phyloP scores from a whole-genome alignment of 164 flowering plant genomes.

The Cinnamomum micranthum region DNA sequence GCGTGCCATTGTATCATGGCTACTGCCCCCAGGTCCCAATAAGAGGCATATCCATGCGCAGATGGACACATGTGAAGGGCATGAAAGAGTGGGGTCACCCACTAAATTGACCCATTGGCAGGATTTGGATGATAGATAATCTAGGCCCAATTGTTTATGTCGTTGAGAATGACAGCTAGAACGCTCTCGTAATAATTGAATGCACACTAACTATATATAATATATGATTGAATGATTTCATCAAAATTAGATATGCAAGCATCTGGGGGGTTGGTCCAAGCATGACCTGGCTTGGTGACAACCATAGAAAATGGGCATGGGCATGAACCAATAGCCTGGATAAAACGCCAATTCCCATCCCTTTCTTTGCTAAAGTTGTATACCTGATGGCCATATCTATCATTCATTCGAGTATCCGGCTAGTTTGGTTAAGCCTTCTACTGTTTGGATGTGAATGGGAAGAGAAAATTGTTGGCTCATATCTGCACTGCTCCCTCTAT shows the following conservation, averaged over 20 bases:
- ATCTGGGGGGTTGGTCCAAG: neutral
- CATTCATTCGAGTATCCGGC: neutral
- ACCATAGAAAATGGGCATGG: neutral
- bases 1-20: neutral
- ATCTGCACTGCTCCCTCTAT: conserved; percentile 13
- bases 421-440: neutral
- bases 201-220: neutral
- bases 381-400: too few relatives aligned
- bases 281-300: neutral
- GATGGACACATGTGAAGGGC: neutral
- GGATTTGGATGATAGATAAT: neutral
- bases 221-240: neutral
- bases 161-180: neutral
- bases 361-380: too few relatives aligned
- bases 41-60: neutral
- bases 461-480: conserved; percentile 12
- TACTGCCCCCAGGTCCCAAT: neutral
- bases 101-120: neutral
- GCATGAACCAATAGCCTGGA: neutral
- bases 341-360: too few relatives aligned
- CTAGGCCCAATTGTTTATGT: neutral
- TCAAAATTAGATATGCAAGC: neutral
- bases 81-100: neutral
- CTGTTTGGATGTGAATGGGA: too few relatives aligned
- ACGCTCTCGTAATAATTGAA: too few relatives aligned